A percentile compares a stretch with the other conserved stretches of the same genome.
These are phyloP conservation scores for Candida silvicultrix DNA, from an alignment of 805 yeast genomes.

Conservation along the genomic window DNA sequence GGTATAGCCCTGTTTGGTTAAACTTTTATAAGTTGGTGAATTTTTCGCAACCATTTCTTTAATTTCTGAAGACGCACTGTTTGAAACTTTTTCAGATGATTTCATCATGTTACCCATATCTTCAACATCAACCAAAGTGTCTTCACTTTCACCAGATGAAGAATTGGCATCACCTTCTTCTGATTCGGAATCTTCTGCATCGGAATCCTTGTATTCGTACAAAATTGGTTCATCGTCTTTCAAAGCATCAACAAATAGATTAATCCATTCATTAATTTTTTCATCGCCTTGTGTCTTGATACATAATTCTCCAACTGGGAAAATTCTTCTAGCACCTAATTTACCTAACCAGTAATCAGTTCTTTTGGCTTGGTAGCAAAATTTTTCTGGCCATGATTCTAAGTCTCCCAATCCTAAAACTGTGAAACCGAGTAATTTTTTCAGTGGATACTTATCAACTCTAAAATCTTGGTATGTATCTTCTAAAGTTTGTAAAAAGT, in stretches of 20 bases:
- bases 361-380: conserved; percentile 77
- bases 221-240: conserved; percentile 67
- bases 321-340: conserved; percentile 80
- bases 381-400: conserved; percentile 78
- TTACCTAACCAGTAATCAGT: conserved; percentile 75
- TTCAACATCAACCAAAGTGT: conserved; percentile 70
- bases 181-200: conserved; percentile 39
- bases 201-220: conserved; percentile 52
- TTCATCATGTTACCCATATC: conserved; percentile 61
- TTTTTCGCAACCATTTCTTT: conserved; percentile 88
- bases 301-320: conserved; percentile 80
- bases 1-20: conserved; percentile 91
- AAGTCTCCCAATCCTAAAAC: conserved; percentile 86
- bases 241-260: conserved; percentile 51
- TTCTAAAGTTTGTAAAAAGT: conserved; percentile 68
- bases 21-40: conserved; percentile 81
- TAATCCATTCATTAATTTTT: conserved; percentile 61
- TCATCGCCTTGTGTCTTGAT: conserved; percentile 62
- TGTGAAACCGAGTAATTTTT: conserved; percentile 66
- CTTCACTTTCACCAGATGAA: conserved; percentile 26
- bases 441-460: conserved; percentile 74
- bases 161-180: conserved; percentile 21
- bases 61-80: conserved; percentile 16
- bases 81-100: conserved; percentile 2
- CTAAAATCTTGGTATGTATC: conserved; percentile 85